A percentile compares a stretch with the other conserved stretches of the same genome.
These are phyloP conservation scores for Schizothecium vesticola DNA, from an alignment of 495 filamentous ascomycete species.

Conservation along the genomic window DNA sequence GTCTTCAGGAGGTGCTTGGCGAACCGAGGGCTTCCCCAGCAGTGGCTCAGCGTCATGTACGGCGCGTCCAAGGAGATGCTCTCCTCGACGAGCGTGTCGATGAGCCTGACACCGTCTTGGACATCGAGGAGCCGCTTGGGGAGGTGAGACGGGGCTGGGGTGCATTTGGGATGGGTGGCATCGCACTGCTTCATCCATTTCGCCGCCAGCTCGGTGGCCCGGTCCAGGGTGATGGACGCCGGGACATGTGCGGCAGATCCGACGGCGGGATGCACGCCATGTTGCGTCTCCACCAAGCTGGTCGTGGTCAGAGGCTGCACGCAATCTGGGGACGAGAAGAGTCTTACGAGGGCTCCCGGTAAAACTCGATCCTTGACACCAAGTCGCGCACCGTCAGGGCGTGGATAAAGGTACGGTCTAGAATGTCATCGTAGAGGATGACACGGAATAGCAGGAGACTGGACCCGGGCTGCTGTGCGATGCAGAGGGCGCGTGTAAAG, in stretches of 20 bases:
- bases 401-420: constrained; percentile 3
- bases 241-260: constrained; percentile 7
- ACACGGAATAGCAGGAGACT: constrained; percentile 9
- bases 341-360: not conserved
- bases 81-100: constrained; percentile 11
- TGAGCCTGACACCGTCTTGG: constrained; percentile 9
- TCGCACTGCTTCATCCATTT: constrained; percentile 9
- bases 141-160: not conserved
- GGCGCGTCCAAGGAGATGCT: not conserved
- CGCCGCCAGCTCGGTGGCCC: constrained; percentile 2
- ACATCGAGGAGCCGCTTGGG: constrained; percentile 14
- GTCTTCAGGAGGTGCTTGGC: constrained; percentile 8
- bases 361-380: constrained; percentile 13
- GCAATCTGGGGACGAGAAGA: not conserved
- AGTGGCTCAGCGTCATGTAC: constrained; percentile 20
- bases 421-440: constrained; percentile 5
- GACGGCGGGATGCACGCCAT: not conserved
- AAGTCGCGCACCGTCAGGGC: constrained; percentile 9
- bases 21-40: constrained; percentile 13
- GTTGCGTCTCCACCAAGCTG: not conserved
- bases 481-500: not conserved
- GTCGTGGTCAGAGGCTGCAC: not conserved
- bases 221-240: constrained; percentile 7
- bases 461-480: constrained; percentile 7
- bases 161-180: constrained; percentile 1